Evolutionary conservation across 2,329 filamentous ascomycete genomes (phyloP), one percentile per base, ranked within the genome.

Genomic region (Tolypocladium pustulatum): DNA sequence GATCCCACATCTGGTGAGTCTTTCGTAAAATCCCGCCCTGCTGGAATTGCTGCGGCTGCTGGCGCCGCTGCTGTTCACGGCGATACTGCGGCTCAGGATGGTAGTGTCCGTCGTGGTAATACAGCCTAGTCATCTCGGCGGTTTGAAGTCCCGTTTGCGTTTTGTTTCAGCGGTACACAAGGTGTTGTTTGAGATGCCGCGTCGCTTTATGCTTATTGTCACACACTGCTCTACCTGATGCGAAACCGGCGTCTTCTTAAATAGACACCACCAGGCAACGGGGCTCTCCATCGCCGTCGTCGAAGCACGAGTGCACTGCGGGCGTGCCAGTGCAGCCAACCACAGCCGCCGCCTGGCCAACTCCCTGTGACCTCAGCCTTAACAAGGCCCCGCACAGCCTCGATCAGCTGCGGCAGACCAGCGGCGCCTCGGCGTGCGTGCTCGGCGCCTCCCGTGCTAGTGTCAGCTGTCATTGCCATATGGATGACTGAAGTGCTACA

Each of bases 1-100:
- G 65, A 27, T 75, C 73, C 73, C 74, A 76, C 27, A 71, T 55
- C 58, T 73, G 66, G 61, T 71, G 67, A n/a, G 71, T 72, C 61
- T 65, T 69, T 56, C 66, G 66, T 65, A 68, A 69, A 40, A 73
- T 57, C 43, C 65, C 62, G 57, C 61, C 60, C 34, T 59, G 59
- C 20, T 59, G 57, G 17, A 58, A 57, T 17, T 59, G 54, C 53
- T 54, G 52, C 22, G 12, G 34, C 12, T 40, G 17, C 7, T 20
- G 4, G 37, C 58, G 63, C 46, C 15, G 46, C 20, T 27, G 43
- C 43, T 61, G 61, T 38, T 58, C 37, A 13, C 34, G 54, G n/a
- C 55, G 41, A 17, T 27, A 32, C 43, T 61, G 58, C 38, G 60
- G 59, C 37, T 58, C 60, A 25, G 58, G 59, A 54, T 69, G 61